Percentiles rank a stretch among this genome's conserved stretches.
These are phyloP conservation scores for Phytophthora pistaciae DNA, from an alignment of 352 stramenopile species.

Conservation along the genomic window DNA sequence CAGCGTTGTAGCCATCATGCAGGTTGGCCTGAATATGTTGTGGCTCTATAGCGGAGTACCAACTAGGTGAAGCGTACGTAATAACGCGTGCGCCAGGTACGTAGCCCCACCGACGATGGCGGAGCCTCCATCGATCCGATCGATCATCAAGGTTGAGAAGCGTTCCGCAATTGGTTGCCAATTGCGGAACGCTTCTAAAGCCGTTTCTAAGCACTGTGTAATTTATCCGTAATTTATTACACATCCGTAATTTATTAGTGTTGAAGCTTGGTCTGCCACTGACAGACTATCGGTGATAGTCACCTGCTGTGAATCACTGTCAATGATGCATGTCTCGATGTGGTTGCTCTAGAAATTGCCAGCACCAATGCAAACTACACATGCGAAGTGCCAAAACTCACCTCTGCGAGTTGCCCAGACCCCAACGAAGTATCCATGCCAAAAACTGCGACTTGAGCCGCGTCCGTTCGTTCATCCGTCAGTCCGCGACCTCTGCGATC, in stretches of 20 bases:
- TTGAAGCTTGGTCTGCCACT: too few relatives aligned
- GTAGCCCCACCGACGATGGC: too few relatives aligned
- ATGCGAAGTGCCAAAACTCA: background rate
- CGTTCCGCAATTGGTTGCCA: too few relatives aligned
- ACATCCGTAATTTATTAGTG: background rate
- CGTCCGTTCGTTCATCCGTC: conserved; percentile 6
- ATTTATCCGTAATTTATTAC: background rate
- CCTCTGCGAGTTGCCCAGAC: too few relatives aligned
- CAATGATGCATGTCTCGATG: background rate
- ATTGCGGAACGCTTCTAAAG: background rate
- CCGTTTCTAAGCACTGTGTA: background rate
- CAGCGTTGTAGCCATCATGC: background rate
- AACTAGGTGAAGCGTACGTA: background rate
- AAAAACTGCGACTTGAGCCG: background rate
- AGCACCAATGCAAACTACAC: background rate
- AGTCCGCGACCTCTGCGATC: conserved; percentile 3
- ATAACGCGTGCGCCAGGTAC: background rate
- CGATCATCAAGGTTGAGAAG: too few relatives aligned
- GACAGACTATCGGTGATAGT: too few relatives aligned
- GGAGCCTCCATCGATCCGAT: too few relatives aligned
- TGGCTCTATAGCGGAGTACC: background rate
- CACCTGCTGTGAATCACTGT: too few relatives aligned
- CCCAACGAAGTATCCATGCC: background rate
- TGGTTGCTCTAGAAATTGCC: background rate
- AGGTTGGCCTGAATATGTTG: background rate